Conservation (phyloP, 2,329 filamentous ascomycete genomes). For the Fusarium incarnatum region DNA sequence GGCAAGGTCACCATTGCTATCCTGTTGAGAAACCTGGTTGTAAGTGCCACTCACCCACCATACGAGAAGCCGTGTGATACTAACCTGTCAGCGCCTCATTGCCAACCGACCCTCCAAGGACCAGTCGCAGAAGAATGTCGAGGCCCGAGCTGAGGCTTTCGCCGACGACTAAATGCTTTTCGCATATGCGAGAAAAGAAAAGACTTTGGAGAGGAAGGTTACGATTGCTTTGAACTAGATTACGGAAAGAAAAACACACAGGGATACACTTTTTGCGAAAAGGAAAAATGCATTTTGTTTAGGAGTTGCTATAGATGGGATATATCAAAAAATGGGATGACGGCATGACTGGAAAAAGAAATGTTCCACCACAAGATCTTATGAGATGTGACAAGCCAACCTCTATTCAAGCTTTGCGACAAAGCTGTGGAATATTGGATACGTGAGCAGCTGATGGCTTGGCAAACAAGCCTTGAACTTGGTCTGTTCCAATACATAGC, state of each 20-base stretch:
- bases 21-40: conserved; percentile 86
- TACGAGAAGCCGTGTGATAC: conserved; percentile 18
- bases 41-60: conserved; percentile 59
- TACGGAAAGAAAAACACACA: conserved; percentile 22
- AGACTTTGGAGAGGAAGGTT: background rate
- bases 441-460: conserved; percentile 1
- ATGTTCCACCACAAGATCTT: background rate
- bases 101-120: conserved; percentile 60
- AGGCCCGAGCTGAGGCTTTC: conserved; percentile 58
- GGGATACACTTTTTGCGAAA: conserved; percentile 13
- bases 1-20: conserved; percentile 98
- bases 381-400: conserved; percentile 3
- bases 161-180: conserved; percentile 49
- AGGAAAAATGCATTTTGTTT: conserved; percentile 30
- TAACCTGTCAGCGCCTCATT: conserved; percentile 60
- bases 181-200: background rate
- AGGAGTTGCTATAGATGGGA: conserved; percentile 39
- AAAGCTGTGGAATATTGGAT: background rate
- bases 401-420: background rate
- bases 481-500: background rate
- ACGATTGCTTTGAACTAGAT: conserved; percentile 33
- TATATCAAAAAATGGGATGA: conserved; percentile 33
- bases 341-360: conserved; percentile 3
- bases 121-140: conserved; percentile 50
- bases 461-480: background rate